phyloP scores from a whole-genome alignment of 805 yeast species.

The Saccharomycopsis sp. region DNA sequence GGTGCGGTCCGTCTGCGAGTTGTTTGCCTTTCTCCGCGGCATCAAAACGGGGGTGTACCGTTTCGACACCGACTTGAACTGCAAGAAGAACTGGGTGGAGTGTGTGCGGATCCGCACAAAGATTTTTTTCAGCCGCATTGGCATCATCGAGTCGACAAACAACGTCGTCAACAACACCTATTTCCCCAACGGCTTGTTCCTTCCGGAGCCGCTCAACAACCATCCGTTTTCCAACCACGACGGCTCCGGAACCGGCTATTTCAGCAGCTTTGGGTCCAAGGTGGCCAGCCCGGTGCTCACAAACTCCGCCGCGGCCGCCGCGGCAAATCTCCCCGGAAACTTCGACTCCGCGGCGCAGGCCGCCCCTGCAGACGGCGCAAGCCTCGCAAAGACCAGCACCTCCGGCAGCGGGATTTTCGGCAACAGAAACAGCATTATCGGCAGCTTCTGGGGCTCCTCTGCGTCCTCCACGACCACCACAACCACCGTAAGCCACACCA shows the following conservation, averaged over 20 bases:
- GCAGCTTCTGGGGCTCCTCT: constrained; percentile 16
- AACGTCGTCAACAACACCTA: constrained; percentile 17
- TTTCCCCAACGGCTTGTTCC: background rate
- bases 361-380: constrained; percentile 1
- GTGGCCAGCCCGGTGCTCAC: constrained; percentile 20
- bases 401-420: constrained; percentile 12
- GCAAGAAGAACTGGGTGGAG: constrained; percentile 59
- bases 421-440: constrained; percentile 17
- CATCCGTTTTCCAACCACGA: background rate
- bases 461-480: background rate
- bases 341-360: background rate
- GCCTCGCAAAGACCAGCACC: background rate
- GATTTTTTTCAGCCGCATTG: constrained; percentile 77
- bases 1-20: constrained; percentile 76
- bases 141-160: constrained; percentile 33
- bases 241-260: constrained; percentile 24
- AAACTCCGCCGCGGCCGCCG: constrained; percentile 26
- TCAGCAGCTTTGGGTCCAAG: constrained; percentile 20
- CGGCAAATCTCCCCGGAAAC: constrained; percentile 9
- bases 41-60: constrained; percentile 56
- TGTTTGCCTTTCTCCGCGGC: constrained; percentile 68
- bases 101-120: constrained; percentile 58
- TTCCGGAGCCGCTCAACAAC: background rate
- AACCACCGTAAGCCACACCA: background rate
- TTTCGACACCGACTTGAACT: constrained; percentile 37